Percentiles rank a stretch among this genome's conserved stretches.
Evolutionary conservation across 345 rosid genomes (phyloP).

Genomic region (Pistacia atlantica): DNA sequence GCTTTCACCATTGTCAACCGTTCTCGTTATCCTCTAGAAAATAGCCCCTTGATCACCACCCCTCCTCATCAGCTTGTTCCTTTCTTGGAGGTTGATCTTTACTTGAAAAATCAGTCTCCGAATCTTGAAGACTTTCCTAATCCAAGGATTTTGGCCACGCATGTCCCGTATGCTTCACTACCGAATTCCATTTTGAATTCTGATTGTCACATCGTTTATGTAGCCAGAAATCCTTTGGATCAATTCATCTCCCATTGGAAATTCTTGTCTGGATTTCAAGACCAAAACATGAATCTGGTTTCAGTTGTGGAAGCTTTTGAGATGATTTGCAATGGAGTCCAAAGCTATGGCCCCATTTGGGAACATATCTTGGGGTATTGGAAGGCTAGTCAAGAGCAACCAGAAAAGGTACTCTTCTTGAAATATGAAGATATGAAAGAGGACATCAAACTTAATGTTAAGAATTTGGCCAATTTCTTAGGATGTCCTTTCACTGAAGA

Average conservation of each 20-base stretch:
- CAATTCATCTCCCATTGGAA: slow-evolving; percentile 31
- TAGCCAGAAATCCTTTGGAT: slow-evolving; percentile 27
- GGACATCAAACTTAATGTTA: slow-evolving; percentile 9
- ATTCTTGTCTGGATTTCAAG: slow-evolving; percentile 6
- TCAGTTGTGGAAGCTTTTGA: slow-evolving; percentile 27
- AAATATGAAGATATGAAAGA: slow-evolving; percentile 32
- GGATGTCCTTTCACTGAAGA: slow-evolving; percentile 25
- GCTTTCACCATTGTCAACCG: slow-evolving; percentile 19
- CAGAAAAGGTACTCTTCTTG: slow-evolving; percentile 25
- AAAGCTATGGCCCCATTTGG: slow-evolving; percentile 24
- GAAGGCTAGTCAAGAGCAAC: slow-evolving; percentile 21
- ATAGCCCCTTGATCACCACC: background rate
- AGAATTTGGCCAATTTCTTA: slow-evolving; percentile 37
- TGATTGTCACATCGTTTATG: background rate
- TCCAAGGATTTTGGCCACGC: slow-evolving; percentile 23
- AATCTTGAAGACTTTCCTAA: background rate
- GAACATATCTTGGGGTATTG: slow-evolving; percentile 26
- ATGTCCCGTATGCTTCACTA: slow-evolving; percentile 21
- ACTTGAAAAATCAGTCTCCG: background rate
- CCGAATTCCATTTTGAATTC: slow-evolving; percentile 3
- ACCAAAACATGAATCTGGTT: background rate
- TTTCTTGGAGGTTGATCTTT: background rate
- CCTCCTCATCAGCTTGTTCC: background rate
- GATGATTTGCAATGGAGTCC: slow-evolving; percentile 29
- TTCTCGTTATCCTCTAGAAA: slow-evolving; percentile 10